Evolutionary conservation across 148 eudicot genomes (phyloP).

Genomic region (Arctostaphylos glauca): DNA sequence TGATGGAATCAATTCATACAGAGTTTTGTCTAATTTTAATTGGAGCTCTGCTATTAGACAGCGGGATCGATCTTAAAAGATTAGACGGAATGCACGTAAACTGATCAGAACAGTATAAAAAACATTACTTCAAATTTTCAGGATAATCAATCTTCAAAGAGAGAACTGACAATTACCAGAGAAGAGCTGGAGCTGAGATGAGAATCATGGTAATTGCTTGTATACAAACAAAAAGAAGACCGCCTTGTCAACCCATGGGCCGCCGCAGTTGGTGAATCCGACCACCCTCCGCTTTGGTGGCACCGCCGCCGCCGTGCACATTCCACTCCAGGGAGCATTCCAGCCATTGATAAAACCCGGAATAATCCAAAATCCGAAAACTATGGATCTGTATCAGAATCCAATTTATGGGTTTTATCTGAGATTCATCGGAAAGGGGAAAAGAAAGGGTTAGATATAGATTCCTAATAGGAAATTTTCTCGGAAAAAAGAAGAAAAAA

Average conservation of each 20-base stretch:
- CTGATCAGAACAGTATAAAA: no score
- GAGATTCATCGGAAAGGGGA: background rate
- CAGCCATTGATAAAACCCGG: slow-evolving; percentile 39
- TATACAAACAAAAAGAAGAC: slow-evolving; percentile 39
- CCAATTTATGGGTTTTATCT: background rate
- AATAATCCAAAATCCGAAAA: background rate
- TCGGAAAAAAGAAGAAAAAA: background rate
- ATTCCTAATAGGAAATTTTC: background rate
- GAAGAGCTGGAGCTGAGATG: slow-evolving; percentile 21
- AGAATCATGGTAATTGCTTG: slow-evolving; percentile 28
- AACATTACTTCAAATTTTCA: background rate
- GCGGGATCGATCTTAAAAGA: no score
- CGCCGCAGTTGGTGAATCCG: slow-evolving; percentile 2
- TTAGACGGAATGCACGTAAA: no score
- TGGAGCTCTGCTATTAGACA: no score
- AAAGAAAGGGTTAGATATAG: background rate
- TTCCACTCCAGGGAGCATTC: slow-evolving; percentile 78
- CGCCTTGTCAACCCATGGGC: slow-evolving; percentile 31
- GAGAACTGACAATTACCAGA: background rate
- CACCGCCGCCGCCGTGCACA: slow-evolving; percentile 64
- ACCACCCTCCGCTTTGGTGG: slow-evolving; percentile 33
- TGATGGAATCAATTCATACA: no score
- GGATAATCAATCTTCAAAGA: background rate
- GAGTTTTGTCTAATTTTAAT: no score
- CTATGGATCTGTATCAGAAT: background rate